Evolutionary conservation across 129 eudicot species (phyloP).

Genomic region (Flaveria trinervia): DNA sequence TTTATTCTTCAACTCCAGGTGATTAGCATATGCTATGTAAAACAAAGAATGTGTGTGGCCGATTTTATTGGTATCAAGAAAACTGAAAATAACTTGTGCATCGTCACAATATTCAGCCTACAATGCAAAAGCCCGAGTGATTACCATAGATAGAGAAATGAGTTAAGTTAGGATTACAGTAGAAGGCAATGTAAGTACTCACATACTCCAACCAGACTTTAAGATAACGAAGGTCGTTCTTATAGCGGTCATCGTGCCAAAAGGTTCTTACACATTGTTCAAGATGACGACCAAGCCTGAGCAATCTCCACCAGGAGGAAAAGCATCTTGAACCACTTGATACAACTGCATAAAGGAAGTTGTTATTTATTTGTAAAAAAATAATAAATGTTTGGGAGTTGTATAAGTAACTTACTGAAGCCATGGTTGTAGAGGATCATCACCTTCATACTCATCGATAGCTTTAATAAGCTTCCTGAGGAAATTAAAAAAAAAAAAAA

Average conservation of each 20-base stretch:
- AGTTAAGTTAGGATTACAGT: too few species aligned
- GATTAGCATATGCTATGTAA: conserved; percentile 78
- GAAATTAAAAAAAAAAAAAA: too few species aligned
- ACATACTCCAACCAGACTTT: conserved; percentile 98
- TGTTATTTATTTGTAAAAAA: background rate
- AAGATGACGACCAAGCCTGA: conserved; percentile 73
- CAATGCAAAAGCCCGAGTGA: conserved; percentile 14
- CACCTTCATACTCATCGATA: conserved; percentile 75
- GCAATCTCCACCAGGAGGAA: conserved; percentile 91
- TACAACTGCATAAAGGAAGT: conserved; percentile 51
- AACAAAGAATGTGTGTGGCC: conserved; percentile 74
- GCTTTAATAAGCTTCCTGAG: conserved; percentile 67
- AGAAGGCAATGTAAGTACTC: conserved; percentile 6
- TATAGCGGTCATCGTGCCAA: conserved; percentile 83
- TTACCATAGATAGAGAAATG: too few species aligned
- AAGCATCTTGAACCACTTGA: conserved; percentile 95
- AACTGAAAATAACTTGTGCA: conserved; percentile 82
- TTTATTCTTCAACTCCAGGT: conserved; percentile 76
- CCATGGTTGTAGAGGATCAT: conserved; percentile 93
- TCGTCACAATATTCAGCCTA: conserved; percentile 90
- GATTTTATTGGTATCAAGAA: conserved; percentile 73
- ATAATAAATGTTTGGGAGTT: too few species aligned
- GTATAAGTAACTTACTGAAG: conserved; percentile 59
- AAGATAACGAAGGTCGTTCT: conserved; percentile 82
- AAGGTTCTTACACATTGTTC: conserved; percentile 95